Percentiles rank a stretch among this genome's conserved stretches.
Evolutionary conservation across 768 basidiomycete genomes (phyloP).

Genomic region (Suillus subaureus): DNA sequence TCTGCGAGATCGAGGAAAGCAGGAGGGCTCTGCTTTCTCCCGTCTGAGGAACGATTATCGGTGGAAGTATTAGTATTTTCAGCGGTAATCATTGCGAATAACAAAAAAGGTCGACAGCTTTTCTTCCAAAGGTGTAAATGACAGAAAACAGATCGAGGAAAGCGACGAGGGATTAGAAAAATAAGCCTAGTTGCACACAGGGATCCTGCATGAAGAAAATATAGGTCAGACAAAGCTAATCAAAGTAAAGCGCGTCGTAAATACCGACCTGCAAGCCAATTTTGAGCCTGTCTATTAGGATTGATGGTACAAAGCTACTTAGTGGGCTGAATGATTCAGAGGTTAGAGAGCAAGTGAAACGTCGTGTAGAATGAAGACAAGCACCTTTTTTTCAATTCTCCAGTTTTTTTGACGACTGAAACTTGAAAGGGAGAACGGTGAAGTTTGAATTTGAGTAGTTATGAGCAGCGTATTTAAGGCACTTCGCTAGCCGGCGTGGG

Average conservation of each 20-base stretch:
- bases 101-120: slow-evolving; percentile 46
- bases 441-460: slow-evolving; percentile 28
- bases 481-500: slow-evolving; percentile 42
- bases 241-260: slow-evolving; percentile 25
- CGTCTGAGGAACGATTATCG: slow-evolving; percentile 72
- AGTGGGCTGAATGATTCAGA: slow-evolving; percentile 38
- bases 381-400: slow-evolving; percentile 48
- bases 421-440: slow-evolving; percentile 33
- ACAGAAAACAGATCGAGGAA: slow-evolving; percentile 48
- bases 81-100: slow-evolving; percentile 66
- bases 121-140: slow-evolving; percentile 50
- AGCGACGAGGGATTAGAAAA: slow-evolving; percentile 52
- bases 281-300: slow-evolving; percentile 77
- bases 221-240: slow-evolving; percentile 25
- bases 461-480: slow-evolving; percentile 42
- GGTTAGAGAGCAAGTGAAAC: slow-evolving; percentile 17
- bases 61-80: slow-evolving; percentile 73
- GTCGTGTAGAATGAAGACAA: slow-evolving; percentile 24
- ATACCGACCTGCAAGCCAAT: slow-evolving; percentile 65
- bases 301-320: slow-evolving; percentile 81
- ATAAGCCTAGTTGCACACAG: slow-evolving; percentile 69
- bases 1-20: slow-evolving; percentile 94
- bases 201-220: slow-evolving; percentile 44
- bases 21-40: slow-evolving; percentile 84
- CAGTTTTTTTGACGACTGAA: slow-evolving; percentile 32